phyloP scores from a whole-genome alignment of 1,284 basidiomycete genomes.

The Violaceomyces palustris region DNA sequence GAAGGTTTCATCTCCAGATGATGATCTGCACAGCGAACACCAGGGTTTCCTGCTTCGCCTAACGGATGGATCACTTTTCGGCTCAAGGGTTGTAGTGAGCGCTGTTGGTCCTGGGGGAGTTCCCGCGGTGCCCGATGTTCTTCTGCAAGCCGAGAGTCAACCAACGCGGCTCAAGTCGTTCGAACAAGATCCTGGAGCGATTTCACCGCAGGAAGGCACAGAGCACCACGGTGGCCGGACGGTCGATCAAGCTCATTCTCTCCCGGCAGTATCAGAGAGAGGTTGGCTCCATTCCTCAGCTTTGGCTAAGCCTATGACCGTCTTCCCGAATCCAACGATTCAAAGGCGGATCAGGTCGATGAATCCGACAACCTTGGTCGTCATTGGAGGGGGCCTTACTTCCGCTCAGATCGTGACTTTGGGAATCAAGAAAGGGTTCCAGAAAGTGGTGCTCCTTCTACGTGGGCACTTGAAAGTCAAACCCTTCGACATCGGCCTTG shows the following conservation, averaged over 20 bases:
- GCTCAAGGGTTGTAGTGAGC: slow-evolving; percentile 36
- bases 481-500: slow-evolving; percentile 48
- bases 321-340: neutral
- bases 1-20: slow-evolving; percentile 9
- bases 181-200: too few relatives aligned
- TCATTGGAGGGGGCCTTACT: slow-evolving; percentile 53
- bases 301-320: slow-evolving; percentile 26
- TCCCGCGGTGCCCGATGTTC: too few relatives aligned
- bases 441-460: slow-evolving; percentile 46
- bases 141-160: too few relatives aligned
- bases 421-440: slow-evolving; percentile 39
- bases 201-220: too few relatives aligned
- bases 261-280: too few relatives aligned
- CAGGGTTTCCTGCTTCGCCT: slow-evolving; percentile 20
- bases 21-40: slow-evolving; percentile 11
- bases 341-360: slow-evolving; percentile 1
- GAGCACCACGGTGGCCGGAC: too few relatives aligned
- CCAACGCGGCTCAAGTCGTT: too few relatives aligned
- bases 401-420: slow-evolving; percentile 52
- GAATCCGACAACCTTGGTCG: slow-evolving; percentile 22
- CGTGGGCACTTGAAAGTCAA: slow-evolving; percentile 51
- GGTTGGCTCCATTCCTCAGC: slow-evolving; percentile 52
- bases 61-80: slow-evolving; percentile 6
- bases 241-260: too few relatives aligned
- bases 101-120: slow-evolving; percentile 48